Percentiles rank a stretch among this genome's conserved stretches.
Evolutionary conservation across 306 rosid genomes (phyloP).

Genomic region (Argentina anserina): DNA sequence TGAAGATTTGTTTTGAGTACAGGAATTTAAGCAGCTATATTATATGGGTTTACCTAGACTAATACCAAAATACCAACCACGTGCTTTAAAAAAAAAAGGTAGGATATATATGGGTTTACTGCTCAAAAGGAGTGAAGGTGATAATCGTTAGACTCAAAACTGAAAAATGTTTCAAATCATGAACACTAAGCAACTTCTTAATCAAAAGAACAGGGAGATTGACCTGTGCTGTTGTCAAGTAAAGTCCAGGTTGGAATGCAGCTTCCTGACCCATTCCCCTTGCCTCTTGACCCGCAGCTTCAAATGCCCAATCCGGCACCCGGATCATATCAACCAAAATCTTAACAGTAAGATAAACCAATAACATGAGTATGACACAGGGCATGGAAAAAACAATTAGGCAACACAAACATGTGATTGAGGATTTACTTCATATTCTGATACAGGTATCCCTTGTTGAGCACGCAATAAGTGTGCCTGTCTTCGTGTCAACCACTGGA

Average conservation of each 20-base stretch:
- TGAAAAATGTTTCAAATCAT: not conserved
- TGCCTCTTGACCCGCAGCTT: conserved; percentile 96
- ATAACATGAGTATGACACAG: conserved; percentile 9
- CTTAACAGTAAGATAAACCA: conserved; percentile 40
- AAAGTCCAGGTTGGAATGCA: conserved; percentile 91
- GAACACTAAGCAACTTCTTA: conserved; percentile 8
- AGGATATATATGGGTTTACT: not conserved
- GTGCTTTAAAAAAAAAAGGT: not conserved
- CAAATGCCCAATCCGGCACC: conserved; percentile 99
- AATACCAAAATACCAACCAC: not conserved
- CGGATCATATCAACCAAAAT: conserved; percentile 92
- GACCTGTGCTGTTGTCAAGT: conserved; percentile 97
- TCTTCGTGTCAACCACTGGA: conserved; percentile 93
- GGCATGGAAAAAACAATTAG: not conserved
- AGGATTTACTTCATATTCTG: conserved; percentile 84
- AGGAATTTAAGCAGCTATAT: not conserved
- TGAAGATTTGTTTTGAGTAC: conserved; percentile 9
- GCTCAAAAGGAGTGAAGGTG: not conserved
- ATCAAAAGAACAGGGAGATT: not conserved
- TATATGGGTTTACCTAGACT: not conserved
- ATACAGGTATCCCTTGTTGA: conserved; percentile 92
- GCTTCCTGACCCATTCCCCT: conserved; percentile 95
- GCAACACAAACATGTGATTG: not conserved
- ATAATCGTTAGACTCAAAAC: not conserved
- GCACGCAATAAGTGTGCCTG: conserved; percentile 92